These are phyloP conservation scores for Leonotis leonurus DNA, from an alignment of 257 asterid species.

Conservation along the genomic window DNA sequence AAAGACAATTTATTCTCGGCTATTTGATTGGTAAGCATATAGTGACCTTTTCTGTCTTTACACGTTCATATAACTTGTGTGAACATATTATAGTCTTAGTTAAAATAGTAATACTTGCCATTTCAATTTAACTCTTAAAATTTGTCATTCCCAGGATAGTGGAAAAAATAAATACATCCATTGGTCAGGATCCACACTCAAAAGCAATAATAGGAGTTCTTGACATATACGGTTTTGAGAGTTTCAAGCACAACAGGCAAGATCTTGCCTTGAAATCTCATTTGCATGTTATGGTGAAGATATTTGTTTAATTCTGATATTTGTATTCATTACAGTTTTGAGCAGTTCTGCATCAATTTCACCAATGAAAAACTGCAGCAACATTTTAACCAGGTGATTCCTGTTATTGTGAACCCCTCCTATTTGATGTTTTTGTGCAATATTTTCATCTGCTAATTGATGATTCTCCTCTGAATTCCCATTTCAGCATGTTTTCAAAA, in stretches of 20 bases:
- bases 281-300: not conserved
- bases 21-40: constrained; percentile 72
- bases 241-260: constrained; percentile 76
- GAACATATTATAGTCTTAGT: not conserved
- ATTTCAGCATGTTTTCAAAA: constrained; percentile 84
- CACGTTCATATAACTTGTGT: not conserved
- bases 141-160: constrained; percentile 64
- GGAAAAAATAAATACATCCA: constrained; percentile 81
- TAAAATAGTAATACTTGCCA: constrained; percentile 3
- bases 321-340: constrained; percentile 45
- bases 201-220: constrained; percentile 94
- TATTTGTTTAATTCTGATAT: constrained; percentile 15
- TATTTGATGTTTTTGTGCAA: constrained; percentile 9
- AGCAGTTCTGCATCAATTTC: constrained; percentile 90
- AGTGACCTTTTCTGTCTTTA: not conserved
- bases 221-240: constrained; percentile 95
- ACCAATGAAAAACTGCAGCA: constrained; percentile 93
- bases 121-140: constrained; percentile 9
- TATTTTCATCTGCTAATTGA: constrained; percentile 14
- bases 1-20: constrained; percentile 77
- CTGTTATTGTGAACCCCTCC: constrained; percentile 13
- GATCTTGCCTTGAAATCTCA: constrained; percentile 14
- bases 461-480: constrained; percentile 16
- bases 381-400: constrained; percentile 83
- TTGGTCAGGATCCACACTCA: constrained; percentile 98